Evolutionary conservation across 192 early-diverging fungal species (phyloP).

Genomic region (Backusella tuberculispora): DNA sequence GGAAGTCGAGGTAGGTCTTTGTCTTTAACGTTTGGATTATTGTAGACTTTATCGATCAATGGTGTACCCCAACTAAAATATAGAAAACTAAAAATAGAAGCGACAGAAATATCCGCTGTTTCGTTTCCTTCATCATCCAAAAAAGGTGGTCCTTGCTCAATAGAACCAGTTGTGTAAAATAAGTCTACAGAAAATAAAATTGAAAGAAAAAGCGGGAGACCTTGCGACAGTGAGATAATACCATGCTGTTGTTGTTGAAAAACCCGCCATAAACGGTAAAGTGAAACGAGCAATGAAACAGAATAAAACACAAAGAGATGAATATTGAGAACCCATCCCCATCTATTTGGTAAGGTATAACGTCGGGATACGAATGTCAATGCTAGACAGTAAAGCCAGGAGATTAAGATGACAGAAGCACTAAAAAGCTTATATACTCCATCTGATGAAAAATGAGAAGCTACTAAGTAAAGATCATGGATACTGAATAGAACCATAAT

Average conservation of each 20-base stretch:
- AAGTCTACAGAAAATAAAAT: conserved; percentile 22
- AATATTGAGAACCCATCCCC: conserved; percentile 41
- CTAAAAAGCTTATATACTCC: neutral
- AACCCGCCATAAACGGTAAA: conserved; percentile 15
- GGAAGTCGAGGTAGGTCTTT: conserved; percentile 36
- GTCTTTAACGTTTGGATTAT: conserved; percentile 21
- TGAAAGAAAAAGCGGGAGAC: conserved; percentile 8
- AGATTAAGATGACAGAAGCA: conserved; percentile 10
- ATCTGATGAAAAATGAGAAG: neutral
- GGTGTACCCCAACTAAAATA: conserved; percentile 33
- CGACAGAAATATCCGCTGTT: conserved; percentile 27
- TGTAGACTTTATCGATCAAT: conserved; percentile 27
- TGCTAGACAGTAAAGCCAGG: conserved; percentile 37
- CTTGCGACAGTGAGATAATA: neutral
- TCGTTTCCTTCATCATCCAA: conserved; percentile 28
- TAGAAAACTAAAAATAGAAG: conserved; percentile 40
- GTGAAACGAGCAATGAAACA: conserved; percentile 19
- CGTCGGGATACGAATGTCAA: conserved; percentile 32
- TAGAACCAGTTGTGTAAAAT: conserved; percentile 32
- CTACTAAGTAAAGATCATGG: neutral
- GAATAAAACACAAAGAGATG: conserved; percentile 38
- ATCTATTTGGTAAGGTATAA: conserved; percentile 28
- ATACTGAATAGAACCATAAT: conserved; percentile 3
- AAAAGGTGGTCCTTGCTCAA: conserved; percentile 34
- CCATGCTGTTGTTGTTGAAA: neutral